Evolutionary conservation across 1,139 yeast genomes (phyloP).

Genomic region (Magnusiomyces paraingens): DNA sequence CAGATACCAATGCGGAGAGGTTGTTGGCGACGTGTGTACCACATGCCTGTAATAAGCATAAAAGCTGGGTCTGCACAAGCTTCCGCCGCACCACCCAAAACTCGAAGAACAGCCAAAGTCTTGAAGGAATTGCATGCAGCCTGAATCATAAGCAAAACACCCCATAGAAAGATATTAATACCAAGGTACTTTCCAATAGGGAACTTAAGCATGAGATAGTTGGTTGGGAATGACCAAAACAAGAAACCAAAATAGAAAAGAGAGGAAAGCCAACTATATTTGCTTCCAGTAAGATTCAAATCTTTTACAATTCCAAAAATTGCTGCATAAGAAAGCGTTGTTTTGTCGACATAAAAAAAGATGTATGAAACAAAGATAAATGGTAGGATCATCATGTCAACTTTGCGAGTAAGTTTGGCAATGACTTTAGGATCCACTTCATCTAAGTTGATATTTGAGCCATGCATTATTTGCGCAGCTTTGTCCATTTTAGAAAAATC

Average conservation of each 20-base stretch:
- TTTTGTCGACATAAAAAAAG: slow-evolving; percentile 58
- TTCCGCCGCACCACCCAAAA: slow-evolving; percentile 51
- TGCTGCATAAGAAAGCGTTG: slow-evolving; percentile 53
- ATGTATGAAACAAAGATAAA: slow-evolving; percentile 49
- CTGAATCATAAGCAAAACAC: slow-evolving; percentile 42
- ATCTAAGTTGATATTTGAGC: slow-evolving; percentile 10
- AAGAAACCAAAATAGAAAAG: slow-evolving; percentile 50
- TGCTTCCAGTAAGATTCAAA: slow-evolving; percentile 34
- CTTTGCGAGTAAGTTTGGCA: slow-evolving; percentile 37
- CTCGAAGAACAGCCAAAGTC: slow-evolving; percentile 41
- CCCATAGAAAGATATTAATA: slow-evolving; percentile 44
- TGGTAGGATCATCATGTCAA: slow-evolving; percentile 50
- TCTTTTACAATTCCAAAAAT: slow-evolving; percentile 49
- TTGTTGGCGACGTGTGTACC: slow-evolving; percentile 41
- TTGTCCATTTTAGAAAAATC: slow-evolving; percentile 2
- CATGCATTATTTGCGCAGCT: slow-evolving; percentile 8
- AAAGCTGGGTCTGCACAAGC: slow-evolving; percentile 49
- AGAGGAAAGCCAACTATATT: slow-evolving; percentile 53
- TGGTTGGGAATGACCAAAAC: slow-evolving; percentile 49
- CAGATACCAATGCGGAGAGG: slow-evolving; percentile 53
- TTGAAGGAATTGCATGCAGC: slow-evolving; percentile 46
- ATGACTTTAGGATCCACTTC: slow-evolving; percentile 14
- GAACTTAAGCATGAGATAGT: slow-evolving; percentile 44
- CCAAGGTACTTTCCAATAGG: slow-evolving; percentile 52
- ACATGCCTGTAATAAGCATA: slow-evolving; percentile 48